Conservation (phyloP, 2,329 filamentous ascomycete species). For the Diaporthe batatas region DNA sequence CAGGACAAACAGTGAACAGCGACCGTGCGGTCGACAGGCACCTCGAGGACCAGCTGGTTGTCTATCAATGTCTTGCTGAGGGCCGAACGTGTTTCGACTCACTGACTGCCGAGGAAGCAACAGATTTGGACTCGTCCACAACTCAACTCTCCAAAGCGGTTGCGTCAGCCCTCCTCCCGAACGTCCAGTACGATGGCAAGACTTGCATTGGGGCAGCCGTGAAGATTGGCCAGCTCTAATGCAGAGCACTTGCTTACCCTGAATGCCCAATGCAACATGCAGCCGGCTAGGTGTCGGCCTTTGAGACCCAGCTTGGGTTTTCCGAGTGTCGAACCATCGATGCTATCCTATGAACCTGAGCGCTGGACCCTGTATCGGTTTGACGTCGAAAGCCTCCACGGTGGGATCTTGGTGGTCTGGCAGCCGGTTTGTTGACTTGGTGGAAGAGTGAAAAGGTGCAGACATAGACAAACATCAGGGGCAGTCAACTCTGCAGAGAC, state of each 20-base stretch:
- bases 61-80: conserved; percentile 71
- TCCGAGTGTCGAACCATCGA: background rate
- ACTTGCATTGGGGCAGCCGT: conserved; percentile 35
- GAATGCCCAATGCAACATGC: background rate
- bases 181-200: conserved; percentile 29
- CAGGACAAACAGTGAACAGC: conserved; percentile 47
- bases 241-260: background rate
- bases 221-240: conserved; percentile 13
- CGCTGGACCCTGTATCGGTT: background rate
- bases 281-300: background rate
- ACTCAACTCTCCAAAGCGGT: conserved; percentile 30
- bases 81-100: conserved; percentile 63
- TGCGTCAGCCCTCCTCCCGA: conserved; percentile 26
- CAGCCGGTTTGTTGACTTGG: background rate
- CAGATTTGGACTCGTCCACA: conserved; percentile 30
- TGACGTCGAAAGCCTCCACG: background rate
- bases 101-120: background rate
- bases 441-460: background rate
- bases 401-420: too few species aligned
- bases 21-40: conserved; percentile 67
- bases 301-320: background rate
- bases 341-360: background rate
- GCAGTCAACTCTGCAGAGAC: background rate
- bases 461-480: background rate
- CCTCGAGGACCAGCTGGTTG: conserved; percentile 72